These are phyloP conservation scores for Actinomortierella wolfii DNA, from an alignment of 371 early-diverging fungal species.

Conservation along the genomic window DNA sequence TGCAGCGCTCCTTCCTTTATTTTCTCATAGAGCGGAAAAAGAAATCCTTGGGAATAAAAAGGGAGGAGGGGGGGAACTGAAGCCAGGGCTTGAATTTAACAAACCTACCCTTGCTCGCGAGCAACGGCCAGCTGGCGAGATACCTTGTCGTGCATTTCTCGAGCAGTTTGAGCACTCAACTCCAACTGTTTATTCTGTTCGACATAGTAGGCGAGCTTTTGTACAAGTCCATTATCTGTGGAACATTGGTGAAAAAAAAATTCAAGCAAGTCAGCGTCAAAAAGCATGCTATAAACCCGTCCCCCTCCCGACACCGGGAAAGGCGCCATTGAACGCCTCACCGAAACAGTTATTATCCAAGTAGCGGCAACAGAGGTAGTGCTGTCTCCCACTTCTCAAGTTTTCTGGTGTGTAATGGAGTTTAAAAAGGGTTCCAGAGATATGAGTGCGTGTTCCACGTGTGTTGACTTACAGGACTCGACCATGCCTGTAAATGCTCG, in stretches of 20 bases:
- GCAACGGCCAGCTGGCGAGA: conserved; percentile 34
- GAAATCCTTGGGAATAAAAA: neutral
- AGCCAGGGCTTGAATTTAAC: neutral
- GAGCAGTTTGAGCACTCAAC: conserved; percentile 17
- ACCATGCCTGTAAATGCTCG: conserved; percentile 44
- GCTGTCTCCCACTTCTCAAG: no score
- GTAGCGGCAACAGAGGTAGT: no score
- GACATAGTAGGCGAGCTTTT: conserved; percentile 31
- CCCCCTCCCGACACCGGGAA: neutral
- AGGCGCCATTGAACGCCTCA: no score
- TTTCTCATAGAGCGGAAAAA: neutral
- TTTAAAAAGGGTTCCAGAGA: no score
- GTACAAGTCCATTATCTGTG: conserved; percentile 42
- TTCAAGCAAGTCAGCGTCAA: neutral
- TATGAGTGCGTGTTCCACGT: no score
- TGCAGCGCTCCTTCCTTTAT: no score
- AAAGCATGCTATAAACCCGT: neutral
- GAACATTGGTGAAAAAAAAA: conserved; percentile 10
- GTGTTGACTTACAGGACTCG: conserved; percentile 46
- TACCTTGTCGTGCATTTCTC: conserved; percentile 42
- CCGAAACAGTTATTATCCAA: no score
- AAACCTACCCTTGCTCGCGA: conserved; percentile 40
- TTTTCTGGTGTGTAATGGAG: no score
- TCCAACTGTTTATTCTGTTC: conserved; percentile 44
- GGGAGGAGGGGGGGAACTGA: neutral